phyloP scores from a whole-genome alignment of 2,329 filamentous ascomycete genomes.

The Pseudocercospora cruenta region DNA sequence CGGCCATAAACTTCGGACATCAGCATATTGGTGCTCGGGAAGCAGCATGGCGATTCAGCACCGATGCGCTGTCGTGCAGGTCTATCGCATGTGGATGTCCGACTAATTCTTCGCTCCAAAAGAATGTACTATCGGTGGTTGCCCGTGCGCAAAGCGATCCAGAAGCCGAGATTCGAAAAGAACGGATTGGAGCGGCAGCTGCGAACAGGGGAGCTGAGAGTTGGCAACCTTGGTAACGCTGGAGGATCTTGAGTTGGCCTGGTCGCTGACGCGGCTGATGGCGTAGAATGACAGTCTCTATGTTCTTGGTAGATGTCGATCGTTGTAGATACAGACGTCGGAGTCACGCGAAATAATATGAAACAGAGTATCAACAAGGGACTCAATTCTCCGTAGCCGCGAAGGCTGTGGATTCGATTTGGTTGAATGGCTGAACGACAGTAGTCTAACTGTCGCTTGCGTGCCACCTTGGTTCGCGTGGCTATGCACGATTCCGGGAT shows the following conservation, averaged over 20 bases:
- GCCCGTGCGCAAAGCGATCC: conserved; percentile 16
- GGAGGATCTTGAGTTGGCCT: conserved; percentile 11
- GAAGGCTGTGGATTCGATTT: neutral
- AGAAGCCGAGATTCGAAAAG: conserved; percentile 1
- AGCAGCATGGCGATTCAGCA: conserved; percentile 29
- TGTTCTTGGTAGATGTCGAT: neutral
- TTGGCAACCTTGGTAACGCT: neutral
- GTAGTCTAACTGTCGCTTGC: neutral
- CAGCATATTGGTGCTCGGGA: conserved; percentile 11
- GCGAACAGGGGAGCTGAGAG: conserved; percentile 15
- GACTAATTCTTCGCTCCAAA: conserved; percentile 1
- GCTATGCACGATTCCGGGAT: neutral
- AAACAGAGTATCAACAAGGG: neutral
- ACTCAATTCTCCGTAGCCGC: neutral
- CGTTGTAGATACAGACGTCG: too few relatives aligned
- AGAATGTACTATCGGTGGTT: neutral
- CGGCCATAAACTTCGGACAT: neutral
- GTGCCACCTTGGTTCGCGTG: neutral
- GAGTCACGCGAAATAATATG: neutral
- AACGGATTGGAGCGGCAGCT: conserved; percentile 18
- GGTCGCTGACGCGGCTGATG: conserved; percentile 20
- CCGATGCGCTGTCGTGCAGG: conserved; percentile 15
- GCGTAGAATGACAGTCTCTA: neutral
- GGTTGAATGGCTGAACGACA: neutral
- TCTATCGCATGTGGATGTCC: conserved; percentile 19